Percentiles rank a stretch among this genome's conserved stretches.
phyloP scores from a whole-genome alignment of 2,329 filamentous ascomycete species.

The Hymenoscyphus occultus region DNA sequence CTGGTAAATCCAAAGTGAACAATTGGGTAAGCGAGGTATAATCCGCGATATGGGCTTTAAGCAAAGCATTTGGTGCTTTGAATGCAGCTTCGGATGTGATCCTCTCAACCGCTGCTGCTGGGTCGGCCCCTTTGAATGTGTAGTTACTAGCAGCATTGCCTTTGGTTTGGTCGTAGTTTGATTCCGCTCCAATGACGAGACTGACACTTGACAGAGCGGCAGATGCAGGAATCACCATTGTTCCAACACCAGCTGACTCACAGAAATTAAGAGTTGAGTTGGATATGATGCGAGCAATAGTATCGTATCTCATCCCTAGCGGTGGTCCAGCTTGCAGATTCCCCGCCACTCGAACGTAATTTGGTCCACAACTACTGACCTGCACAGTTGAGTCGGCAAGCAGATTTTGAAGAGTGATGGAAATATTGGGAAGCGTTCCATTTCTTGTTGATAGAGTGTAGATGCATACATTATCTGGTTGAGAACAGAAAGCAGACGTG shows the following conservation, averaged over 20 bases:
- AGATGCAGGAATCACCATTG: constrained; percentile 34
- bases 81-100: constrained; percentile 36
- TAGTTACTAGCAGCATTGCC: constrained; percentile 44
- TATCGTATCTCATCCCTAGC: constrained; percentile 45
- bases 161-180: constrained; percentile 50
- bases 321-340: constrained; percentile 41
- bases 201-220: constrained; percentile 32
- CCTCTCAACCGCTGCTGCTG: constrained; percentile 39
- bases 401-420: constrained; percentile 43
- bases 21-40: constrained; percentile 40
- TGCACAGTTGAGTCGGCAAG: constrained; percentile 34
- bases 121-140: constrained; percentile 49
- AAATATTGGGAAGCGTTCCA: constrained; percentile 40
- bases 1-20: constrained; percentile 47
- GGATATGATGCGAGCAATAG: constrained; percentile 37
- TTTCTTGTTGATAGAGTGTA: constrained; percentile 28
- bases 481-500: constrained; percentile 45
- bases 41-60: constrained; percentile 41
- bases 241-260: constrained; percentile 25
- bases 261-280: constrained; percentile 18
- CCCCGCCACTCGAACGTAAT: constrained; percentile 36
- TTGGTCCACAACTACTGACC: constrained; percentile 34
- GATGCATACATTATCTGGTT: constrained; percentile 39
- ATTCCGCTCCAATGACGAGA: constrained; percentile 45
- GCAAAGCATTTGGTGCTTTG: constrained; percentile 37